phyloP scores from a whole-genome alignment of 1,284 basidiomycete genomes.

The Cryptococcus deneoformans region DNA sequence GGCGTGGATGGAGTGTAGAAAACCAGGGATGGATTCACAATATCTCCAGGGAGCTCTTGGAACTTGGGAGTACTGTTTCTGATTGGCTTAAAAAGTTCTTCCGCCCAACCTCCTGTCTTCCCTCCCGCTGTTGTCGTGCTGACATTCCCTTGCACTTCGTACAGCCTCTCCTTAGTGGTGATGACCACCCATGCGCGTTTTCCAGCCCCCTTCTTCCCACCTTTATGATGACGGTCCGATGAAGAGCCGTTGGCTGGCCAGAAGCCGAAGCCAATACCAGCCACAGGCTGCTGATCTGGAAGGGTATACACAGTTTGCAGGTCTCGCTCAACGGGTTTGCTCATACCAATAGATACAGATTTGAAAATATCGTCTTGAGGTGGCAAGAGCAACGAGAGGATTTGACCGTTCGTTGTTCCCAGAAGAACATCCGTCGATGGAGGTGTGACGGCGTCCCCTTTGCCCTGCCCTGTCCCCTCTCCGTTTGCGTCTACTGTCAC shows the following conservation, averaged over 20 bases:
- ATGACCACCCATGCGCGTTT: slow-evolving; percentile 60
- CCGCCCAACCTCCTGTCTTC: slow-evolving; percentile 67
- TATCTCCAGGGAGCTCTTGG: slow-evolving; percentile 75
- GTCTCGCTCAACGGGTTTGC: slow-evolving; percentile 56
- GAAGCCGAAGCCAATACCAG: slow-evolving; percentile 76
- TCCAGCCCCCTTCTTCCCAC: slow-evolving; percentile 16
- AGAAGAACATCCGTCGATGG: slow-evolving; percentile 58
- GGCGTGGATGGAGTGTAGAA: slow-evolving; percentile 61
- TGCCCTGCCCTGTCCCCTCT: slow-evolving; percentile 4
- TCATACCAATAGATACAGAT: slow-evolving; percentile 54
- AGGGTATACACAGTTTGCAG: slow-evolving; percentile 74
- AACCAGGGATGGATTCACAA: slow-evolving; percentile 70
- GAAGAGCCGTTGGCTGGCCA: slow-evolving; percentile 25
- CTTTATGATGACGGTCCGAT: background rate
- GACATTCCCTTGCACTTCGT: slow-evolving; percentile 75
- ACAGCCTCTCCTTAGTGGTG: slow-evolving; percentile 84
- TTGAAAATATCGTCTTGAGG: slow-evolving; percentile 88
- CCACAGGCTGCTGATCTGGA: slow-evolving; percentile 72
- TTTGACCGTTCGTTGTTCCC: slow-evolving; percentile 75
- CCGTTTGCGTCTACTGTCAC: slow-evolving; percentile 1
- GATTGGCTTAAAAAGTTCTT: slow-evolving; percentile 64
- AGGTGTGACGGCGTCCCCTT: slow-evolving; percentile 31
- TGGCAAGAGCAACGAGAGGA: slow-evolving; percentile 72
- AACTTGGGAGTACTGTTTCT: slow-evolving; percentile 76
- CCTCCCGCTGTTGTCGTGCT: slow-evolving; percentile 30